A percentile compares a stretch with the other conserved stretches of the same genome.
Evolutionary conservation across 1,284 basidiomycete genomes (phyloP).

Genomic region (Ceratobasidium sp.): DNA sequence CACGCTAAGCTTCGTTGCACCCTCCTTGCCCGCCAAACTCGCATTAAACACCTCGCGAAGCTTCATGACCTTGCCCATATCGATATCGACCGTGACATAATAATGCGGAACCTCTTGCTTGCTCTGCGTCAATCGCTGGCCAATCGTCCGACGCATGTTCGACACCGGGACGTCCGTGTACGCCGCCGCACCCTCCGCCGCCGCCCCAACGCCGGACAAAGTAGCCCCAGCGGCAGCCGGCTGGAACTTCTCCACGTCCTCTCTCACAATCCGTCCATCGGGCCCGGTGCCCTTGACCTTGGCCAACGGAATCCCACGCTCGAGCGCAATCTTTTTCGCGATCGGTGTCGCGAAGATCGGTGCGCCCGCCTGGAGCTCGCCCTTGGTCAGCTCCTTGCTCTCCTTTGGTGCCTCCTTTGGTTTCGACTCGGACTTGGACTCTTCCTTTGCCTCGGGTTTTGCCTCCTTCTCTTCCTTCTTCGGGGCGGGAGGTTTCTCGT

Average conservation of each 20-base stretch:
- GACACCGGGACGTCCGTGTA: conserved; percentile 93
- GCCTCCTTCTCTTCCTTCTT: conserved; percentile 59
- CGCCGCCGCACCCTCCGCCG: conserved; percentile 68
- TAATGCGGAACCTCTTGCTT: conserved; percentile 98
- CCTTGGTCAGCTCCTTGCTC: conserved; percentile 57
- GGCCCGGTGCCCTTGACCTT: conserved; percentile 96
- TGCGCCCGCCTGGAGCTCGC: conserved; percentile 74
- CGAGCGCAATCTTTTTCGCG: conserved; percentile 96
- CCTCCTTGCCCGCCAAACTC: conserved; percentile 84
- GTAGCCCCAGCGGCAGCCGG: conserved; percentile 64
- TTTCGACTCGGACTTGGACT: conserved; percentile 58
- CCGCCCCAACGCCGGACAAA: conserved; percentile 57
- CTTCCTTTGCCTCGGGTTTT: conserved; percentile 56
- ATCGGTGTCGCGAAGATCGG: conserved; percentile 95
- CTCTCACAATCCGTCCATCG: conserved; percentile 91
- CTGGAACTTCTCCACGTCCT: conserved; percentile 93
- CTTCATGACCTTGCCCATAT: conserved; percentile 97
- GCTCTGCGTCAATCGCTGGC: conserved; percentile 88
- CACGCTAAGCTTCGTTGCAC: conserved; percentile 91
- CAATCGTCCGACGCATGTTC: conserved; percentile 96
- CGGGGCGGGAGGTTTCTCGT: conserved; percentile 58
- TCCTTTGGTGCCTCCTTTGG: conserved; percentile 60
- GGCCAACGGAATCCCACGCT: conserved; percentile 91
- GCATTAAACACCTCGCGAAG: conserved; percentile 97
- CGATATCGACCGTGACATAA: conserved; percentile 94